Evolutionary conservation across 495 filamentous ascomycete genomes (phyloP).

Genomic region (Pyronema omphalodes): DNA sequence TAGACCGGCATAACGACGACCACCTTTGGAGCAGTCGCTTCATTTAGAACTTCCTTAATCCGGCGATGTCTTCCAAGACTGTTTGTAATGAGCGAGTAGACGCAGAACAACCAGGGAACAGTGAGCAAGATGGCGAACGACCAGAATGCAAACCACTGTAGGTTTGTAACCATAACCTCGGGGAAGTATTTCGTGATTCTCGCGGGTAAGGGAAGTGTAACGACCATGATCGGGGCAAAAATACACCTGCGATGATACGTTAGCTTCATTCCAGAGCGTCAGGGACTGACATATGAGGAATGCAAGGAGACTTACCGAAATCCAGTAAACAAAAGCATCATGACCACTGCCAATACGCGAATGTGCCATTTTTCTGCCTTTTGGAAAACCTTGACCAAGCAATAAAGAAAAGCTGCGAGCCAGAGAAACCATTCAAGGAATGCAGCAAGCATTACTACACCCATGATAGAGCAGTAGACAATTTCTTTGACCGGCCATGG

Average conservation of each 20-base stretch:
- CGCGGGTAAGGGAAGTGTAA: constrained; percentile 71
- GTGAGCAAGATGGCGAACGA: constrained; percentile 72
- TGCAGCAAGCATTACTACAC: constrained; percentile 65
- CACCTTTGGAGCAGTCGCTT: constrained; percentile 74
- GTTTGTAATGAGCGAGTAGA: constrained; percentile 76
- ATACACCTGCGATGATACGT: constrained; percentile 39
- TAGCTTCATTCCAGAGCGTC: not conserved
- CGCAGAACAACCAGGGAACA: constrained; percentile 82
- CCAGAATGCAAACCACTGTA: constrained; percentile 96
- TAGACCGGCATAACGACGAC: constrained; percentile 97
- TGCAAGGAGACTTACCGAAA: constrained; percentile 41
- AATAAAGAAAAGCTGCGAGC: constrained; percentile 81
- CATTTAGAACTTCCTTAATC: constrained; percentile 71
- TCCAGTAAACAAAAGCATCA: constrained; percentile 51
- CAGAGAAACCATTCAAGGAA: constrained; percentile 89
- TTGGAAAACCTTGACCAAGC: constrained; percentile 65
- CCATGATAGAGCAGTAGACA: constrained; percentile 66
- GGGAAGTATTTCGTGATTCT: constrained; percentile 57
- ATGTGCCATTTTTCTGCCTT: constrained; percentile 84
- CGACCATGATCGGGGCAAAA: constrained; percentile 86
- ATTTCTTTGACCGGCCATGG: constrained; percentile 35
- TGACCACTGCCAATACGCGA: constrained; percentile 51
- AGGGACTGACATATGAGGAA: not conserved
- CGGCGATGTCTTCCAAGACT: constrained; percentile 61
- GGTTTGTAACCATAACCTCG: constrained; percentile 37